A percentile compares a stretch with the other conserved stretches of the same genome.
phyloP scores from a whole-genome alignment of 78 protist species.

The Dictyostelium citrinum region DNA sequence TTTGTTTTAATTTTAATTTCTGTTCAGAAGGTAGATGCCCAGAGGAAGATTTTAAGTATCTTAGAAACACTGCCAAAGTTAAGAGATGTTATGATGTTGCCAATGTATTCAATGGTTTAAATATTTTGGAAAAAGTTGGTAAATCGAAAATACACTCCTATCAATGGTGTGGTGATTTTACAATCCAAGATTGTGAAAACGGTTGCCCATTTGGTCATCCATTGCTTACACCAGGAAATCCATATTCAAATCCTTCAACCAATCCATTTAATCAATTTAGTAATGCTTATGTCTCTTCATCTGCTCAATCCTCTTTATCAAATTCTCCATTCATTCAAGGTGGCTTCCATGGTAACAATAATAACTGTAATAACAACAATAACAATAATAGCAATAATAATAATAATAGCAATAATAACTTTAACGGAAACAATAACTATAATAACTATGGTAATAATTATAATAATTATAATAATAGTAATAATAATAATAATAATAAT shows the following conservation, averaged over 20 bases:
- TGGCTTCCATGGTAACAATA: background rate
- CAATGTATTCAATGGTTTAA: background rate
- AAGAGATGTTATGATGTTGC: conserved; percentile 10
- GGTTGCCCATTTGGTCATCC: background rate
- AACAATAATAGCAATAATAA: too few species aligned
- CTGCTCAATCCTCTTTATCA: background rate
- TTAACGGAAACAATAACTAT: too few species aligned
- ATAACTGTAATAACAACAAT: background rate
- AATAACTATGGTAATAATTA: background rate
- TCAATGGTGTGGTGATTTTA: background rate
- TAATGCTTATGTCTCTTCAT: background rate
- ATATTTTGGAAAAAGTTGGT: background rate
- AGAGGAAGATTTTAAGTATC: background rate
- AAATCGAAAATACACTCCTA: background rate
- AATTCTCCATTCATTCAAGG: background rate
- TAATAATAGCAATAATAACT: background rate
- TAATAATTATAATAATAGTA: background rate
- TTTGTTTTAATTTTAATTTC: background rate
- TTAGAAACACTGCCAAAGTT: background rate
- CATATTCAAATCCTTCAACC: background rate
- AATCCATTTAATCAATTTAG: background rate
- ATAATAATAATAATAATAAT: background rate
- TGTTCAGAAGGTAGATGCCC: background rate
- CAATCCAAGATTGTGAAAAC: background rate
- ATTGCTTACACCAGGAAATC: background rate